These are phyloP conservation scores for Thalassiosira mediterranea DNA, from an alignment of 352 stramenopile species.

Conservation along the genomic window DNA sequence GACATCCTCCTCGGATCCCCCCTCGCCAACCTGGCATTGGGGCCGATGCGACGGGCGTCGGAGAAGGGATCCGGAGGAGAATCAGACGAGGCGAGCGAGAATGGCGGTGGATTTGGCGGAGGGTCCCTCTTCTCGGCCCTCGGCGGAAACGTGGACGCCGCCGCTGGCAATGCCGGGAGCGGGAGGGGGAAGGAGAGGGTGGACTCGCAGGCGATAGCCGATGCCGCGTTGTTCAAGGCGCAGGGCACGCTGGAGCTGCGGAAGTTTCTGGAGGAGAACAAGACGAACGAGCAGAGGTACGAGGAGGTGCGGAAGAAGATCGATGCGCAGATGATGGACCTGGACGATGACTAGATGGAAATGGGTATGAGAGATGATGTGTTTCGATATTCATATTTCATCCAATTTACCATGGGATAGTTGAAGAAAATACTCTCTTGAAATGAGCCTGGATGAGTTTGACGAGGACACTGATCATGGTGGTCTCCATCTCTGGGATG, in stretches of 20 bases:
- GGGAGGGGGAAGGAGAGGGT: conserved; percentile 65
- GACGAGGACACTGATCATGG: no score
- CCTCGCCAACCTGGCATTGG: conserved; percentile 63
- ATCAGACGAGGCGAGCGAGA: conserved; percentile 9
- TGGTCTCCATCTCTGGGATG: no score
- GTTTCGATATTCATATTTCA: no score
- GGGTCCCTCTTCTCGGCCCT: conserved; percentile 42
- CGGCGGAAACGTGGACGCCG: conserved; percentile 8
- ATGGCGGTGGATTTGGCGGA: not conserved
- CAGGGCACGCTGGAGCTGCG: conserved; percentile 62
- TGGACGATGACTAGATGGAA: conserved; percentile 48
- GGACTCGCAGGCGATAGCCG: conserved; percentile 63
- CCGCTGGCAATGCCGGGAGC: not conserved
- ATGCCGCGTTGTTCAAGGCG: conserved; percentile 68
- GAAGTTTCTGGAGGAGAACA: conserved; percentile 72
- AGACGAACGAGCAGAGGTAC: conserved; percentile 72
- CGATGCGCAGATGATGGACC: conserved; percentile 63
- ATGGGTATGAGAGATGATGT: no score
- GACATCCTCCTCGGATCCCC: conserved; percentile 79
- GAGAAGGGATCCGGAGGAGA: conserved; percentile 30
- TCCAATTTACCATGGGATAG: no score
- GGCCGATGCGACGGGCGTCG: conserved; percentile 50
- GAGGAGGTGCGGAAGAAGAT: conserved; percentile 73
- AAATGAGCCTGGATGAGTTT: no score
- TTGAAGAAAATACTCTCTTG: no score